phyloP scores from a whole-genome alignment of 2,329 filamentous ascomycete species.

The Pseudogymnoascus sp. region DNA sequence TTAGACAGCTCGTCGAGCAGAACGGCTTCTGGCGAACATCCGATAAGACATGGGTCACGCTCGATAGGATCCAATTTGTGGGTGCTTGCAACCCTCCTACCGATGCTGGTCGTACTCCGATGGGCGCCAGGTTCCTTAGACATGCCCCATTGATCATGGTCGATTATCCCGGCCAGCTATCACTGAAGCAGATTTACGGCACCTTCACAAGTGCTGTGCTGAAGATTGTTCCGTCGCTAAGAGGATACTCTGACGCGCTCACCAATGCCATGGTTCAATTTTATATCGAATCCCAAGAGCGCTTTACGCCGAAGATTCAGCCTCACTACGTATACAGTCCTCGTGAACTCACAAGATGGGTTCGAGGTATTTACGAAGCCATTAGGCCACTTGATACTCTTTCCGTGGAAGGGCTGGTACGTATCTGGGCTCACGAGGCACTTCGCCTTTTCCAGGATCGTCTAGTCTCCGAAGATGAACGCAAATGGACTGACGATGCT shows the following conservation, averaged over 20 bases:
- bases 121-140: constrained; percentile 87
- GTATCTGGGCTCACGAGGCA: constrained; percentile 98
- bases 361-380: constrained; percentile 93
- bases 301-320: constrained; percentile 93
- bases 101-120: constrained; percentile 88
- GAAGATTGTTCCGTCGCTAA: constrained; percentile 91
- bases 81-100: constrained; percentile 98
- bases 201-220: constrained; percentile 95
- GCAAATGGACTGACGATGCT: constrained; percentile 87
- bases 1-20: constrained; percentile 94
- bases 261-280: constrained; percentile 97
- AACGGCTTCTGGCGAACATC: constrained; percentile 98
- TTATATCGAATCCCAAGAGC: constrained; percentile 86
- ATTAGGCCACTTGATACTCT: constrained; percentile 86
- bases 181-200: constrained; percentile 93
- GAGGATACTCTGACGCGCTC: constrained; percentile 86
- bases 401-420: constrained; percentile 80
- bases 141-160: constrained; percentile 99
- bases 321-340: constrained; percentile 99
- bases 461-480: constrained; percentile 87
- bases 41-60: constrained; percentile 94
- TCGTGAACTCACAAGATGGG: constrained; percentile 96
- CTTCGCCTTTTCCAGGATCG: constrained; percentile 94
- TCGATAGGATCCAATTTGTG: constrained; percentile 97
- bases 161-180: constrained; percentile 93